Conservation (phyloP, 2,329 filamentous ascomycete species). For the Aspergillus vadensis region DNA sequence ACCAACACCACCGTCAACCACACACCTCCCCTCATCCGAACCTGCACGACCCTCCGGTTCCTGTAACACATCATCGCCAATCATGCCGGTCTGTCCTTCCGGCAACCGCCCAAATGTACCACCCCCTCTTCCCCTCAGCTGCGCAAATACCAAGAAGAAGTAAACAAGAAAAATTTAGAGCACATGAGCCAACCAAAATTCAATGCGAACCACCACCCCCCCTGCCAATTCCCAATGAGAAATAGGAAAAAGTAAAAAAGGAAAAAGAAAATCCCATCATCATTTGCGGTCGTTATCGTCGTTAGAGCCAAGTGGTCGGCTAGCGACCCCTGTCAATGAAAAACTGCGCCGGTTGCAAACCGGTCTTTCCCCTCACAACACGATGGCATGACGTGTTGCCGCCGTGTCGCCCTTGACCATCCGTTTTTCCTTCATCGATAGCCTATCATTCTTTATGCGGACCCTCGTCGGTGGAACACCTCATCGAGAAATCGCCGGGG, state of each 20-base stretch:
- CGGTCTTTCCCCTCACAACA: neutral
- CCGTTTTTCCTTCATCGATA: neutral
- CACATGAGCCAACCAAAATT: slow-evolving; percentile 1
- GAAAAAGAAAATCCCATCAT: neutral
- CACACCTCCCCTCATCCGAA: slow-evolving; percentile 6
- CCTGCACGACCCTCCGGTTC: slow-evolving; percentile 16
- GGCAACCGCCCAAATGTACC: slow-evolving; percentile 7
- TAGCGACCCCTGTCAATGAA: neutral
- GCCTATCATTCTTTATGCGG: slow-evolving; percentile 27
- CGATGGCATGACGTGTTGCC: slow-evolving; percentile 3
- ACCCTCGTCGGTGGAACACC: slow-evolving; percentile 59
- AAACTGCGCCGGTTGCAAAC: neutral
- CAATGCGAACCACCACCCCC: neutral
- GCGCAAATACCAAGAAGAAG: neutral
- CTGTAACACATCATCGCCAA: slow-evolving; percentile 16
- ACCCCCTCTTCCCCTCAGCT: neutral
- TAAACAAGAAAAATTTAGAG: neutral
- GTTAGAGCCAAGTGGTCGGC: slow-evolving; percentile 2
- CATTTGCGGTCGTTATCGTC: slow-evolving; percentile 3
- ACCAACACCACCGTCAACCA: neutral
- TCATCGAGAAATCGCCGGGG: slow-evolving; percentile 65
- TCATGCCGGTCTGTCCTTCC: slow-evolving; percentile 16
- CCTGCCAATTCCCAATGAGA: neutral
- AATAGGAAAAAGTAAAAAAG: too few relatives aligned
- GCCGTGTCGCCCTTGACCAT: neutral